phyloP scores from a whole-genome alignment of 768 basidiomycete genomes.

The Lactifluus hygrophoroides region DNA sequence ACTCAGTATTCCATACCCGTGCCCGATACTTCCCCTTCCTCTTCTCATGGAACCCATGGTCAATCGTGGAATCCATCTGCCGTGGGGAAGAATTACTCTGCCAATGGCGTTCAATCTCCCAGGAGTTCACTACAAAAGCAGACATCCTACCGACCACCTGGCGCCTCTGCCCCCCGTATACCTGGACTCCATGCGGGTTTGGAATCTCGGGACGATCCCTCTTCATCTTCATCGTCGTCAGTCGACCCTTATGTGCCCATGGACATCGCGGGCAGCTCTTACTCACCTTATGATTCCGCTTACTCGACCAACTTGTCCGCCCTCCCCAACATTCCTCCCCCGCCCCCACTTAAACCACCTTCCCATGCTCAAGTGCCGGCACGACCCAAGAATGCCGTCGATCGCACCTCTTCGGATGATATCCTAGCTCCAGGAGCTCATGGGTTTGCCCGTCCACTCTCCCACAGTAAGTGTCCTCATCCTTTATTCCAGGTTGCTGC shows the following conservation, averaged over 20 bases:
- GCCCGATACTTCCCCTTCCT: conserved; percentile 5
- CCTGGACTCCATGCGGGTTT: conserved; percentile 19
- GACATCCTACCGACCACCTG: conserved; percentile 23
- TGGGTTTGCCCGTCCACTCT: conserved; percentile 16
- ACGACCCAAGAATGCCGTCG: neutral
- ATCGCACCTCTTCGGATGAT: conserved; percentile 17
- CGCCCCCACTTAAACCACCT: conserved; percentile 6
- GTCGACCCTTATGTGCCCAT: conserved; percentile 5
- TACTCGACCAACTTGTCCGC: neutral
- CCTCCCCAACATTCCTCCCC: conserved; percentile 6
- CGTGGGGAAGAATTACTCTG: neutral
- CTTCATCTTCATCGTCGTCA: neutral
- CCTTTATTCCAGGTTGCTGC: neutral
- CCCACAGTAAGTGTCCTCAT: conserved; percentile 15
- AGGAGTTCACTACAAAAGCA: conserved; percentile 8
- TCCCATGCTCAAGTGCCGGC: neutral
- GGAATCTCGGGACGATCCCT: conserved; percentile 11
- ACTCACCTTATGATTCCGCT: conserved; percentile 1
- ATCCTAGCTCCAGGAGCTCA: conserved; percentile 13
- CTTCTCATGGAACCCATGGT: neutral
- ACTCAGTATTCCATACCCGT: conserved; percentile 12
- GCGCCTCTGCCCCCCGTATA: conserved; percentile 25
- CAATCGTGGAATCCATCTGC: conserved; percentile 10
- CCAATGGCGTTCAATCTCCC: conserved; percentile 9
- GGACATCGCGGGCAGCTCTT: neutral